These are phyloP conservation scores for Paecilomyces variotii DNA, from an alignment of 2,329 filamentous ascomycete species.

Conservation along the genomic window DNA sequence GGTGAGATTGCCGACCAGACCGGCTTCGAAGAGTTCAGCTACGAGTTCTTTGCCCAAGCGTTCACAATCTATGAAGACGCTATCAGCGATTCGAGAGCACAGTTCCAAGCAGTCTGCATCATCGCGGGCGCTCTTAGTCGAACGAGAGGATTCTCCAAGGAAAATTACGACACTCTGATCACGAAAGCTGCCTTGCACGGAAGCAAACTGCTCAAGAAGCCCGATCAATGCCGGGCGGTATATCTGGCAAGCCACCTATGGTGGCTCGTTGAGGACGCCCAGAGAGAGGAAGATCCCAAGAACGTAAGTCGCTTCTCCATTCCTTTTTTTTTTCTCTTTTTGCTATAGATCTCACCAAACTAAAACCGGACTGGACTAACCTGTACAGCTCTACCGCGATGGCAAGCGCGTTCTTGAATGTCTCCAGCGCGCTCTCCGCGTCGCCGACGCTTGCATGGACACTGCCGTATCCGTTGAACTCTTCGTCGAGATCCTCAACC, in stretches of 20 bases:
- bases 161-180: constrained; percentile 98
- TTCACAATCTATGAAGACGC: constrained; percentile 98
- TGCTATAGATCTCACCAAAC: no score
- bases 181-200: constrained; percentile 96
- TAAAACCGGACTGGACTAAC: constrained; percentile 10
- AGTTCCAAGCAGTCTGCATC: constrained; percentile 95
- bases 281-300: constrained; percentile 70
- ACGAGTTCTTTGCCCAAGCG: constrained; percentile 96
- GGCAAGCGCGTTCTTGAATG: constrained; percentile 96
- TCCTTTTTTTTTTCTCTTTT: neutral
- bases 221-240: constrained; percentile 93
- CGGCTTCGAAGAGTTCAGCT: constrained; percentile 89
- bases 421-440: constrained; percentile 85
- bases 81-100: constrained; percentile 88
- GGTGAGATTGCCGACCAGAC: constrained; percentile 89
- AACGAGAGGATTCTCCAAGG: constrained; percentile 82
- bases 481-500: constrained; percentile 95
- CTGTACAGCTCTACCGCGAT: constrained; percentile 78
- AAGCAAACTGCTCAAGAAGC: constrained; percentile 94
- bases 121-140: constrained; percentile 85
- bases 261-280: constrained; percentile 85
- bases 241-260: constrained; percentile 95
- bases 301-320: constrained; percentile 48
- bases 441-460: constrained; percentile 98
- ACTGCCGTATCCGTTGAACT: constrained; percentile 93